Conservation (phyloP, 2,329 filamentous ascomycete species). For the Ascochyta lentis region DNA sequence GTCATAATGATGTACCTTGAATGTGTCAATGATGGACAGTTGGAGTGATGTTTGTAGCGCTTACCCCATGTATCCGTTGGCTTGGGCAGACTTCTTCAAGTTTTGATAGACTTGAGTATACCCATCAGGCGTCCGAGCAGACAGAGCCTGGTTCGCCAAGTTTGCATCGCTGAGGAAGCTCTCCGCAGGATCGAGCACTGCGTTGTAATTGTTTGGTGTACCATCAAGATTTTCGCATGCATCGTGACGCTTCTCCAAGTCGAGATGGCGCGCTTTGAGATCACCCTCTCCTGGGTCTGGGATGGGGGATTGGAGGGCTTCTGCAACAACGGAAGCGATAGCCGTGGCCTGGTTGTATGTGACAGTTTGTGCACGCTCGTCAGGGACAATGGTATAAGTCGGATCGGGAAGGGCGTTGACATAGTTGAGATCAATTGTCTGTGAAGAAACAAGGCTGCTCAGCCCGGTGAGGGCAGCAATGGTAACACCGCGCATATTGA, state of each 20-base stretch:
- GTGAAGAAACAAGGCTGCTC: neutral
- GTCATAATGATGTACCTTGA: conserved; percentile 1
- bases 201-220: conserved; percentile 1
- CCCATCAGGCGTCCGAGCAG: neutral
- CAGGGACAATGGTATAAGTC: neutral
- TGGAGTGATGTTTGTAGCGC: neutral
- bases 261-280: neutral
- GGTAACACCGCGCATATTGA: neutral
- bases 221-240: neutral
- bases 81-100: neutral
- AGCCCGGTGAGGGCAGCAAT: conserved; percentile 5
- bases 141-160: neutral
- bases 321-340: neutral
- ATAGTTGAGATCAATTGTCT: neutral
- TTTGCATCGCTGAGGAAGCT: neutral
- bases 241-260: neutral
- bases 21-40: neutral
- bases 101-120: conserved; percentile 1
- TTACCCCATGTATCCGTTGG: conserved; percentile 6
- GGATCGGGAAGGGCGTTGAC: neutral
- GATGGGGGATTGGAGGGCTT: neutral
- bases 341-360: conserved; percentile 1
- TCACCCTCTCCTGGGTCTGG: neutral
- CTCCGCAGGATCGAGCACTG: neutral
- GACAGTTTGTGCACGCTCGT: conserved; percentile 1